A percentile compares a stretch with the other conserved stretches of the same genome.
Conservation (phyloP, 2,329 filamentous ascomycete species). For the Epichloe elymi region DNA sequence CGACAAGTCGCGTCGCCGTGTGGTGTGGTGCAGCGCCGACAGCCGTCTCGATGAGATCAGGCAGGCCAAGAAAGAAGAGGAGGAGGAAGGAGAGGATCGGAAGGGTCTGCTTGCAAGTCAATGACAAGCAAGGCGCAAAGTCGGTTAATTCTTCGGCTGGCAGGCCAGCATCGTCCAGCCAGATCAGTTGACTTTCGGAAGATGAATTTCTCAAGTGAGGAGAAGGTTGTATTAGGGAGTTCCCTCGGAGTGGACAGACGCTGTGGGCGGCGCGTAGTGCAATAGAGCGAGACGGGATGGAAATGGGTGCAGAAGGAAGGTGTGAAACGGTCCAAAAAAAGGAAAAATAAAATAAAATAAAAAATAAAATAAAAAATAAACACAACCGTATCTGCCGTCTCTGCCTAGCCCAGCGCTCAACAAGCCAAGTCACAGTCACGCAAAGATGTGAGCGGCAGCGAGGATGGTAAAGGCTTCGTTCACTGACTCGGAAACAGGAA, state of each 20-base stretch:
- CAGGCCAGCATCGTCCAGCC: constrained; percentile 4
- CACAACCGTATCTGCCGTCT: neutral
- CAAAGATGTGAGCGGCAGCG: neutral
- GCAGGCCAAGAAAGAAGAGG: constrained; percentile 1
- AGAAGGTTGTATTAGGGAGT: neutral
- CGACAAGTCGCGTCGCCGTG: constrained; percentile 1
- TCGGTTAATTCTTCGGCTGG: neutral
- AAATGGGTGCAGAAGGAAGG: neutral
- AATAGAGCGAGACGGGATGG: neutral
- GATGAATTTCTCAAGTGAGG: constrained; percentile 1
- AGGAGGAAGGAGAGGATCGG: neutral
- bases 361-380: neutral
- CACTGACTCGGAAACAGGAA: too few relatives aligned
- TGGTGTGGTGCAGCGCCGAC: neutral
- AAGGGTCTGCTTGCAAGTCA: neutral
- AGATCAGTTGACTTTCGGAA: neutral
- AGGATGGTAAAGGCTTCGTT: neutral
- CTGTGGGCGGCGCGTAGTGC: neutral
- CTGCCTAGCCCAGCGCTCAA: neutral
- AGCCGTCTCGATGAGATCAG: neutral
- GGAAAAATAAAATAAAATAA: neutral
- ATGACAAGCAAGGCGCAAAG: neutral
- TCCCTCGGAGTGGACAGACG: constrained; percentile 1
- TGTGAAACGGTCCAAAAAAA: neutral
- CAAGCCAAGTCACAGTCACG: neutral